phyloP scores from a whole-genome alignment of 2,329 filamentous ascomycete genomes.

The Claviceps fusiformis region DNA sequence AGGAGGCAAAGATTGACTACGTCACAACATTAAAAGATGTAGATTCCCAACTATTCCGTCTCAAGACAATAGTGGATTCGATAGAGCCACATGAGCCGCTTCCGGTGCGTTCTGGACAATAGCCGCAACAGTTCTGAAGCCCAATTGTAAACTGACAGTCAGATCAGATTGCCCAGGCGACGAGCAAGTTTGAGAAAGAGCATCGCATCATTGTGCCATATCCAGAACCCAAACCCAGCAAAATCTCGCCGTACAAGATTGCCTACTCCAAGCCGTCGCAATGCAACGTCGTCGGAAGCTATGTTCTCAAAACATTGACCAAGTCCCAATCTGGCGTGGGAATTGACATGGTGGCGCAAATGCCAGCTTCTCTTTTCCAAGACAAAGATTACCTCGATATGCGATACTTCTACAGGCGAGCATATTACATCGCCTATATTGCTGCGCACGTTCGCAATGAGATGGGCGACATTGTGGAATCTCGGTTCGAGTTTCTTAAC shows the following conservation, averaged over 20 bases:
- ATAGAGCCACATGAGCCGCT: slow-evolving; percentile 34
- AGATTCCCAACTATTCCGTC: slow-evolving; percentile 33
- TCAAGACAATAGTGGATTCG: slow-evolving; percentile 40
- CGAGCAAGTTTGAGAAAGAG: slow-evolving; percentile 50
- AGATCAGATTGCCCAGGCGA: slow-evolving; percentile 52
- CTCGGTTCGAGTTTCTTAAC: slow-evolving; percentile 53
- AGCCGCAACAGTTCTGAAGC: background rate
- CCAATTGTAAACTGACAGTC: background rate
- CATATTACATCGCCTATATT: slow-evolving; percentile 79
- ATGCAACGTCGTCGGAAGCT: slow-evolving; percentile 83
- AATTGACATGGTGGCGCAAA: slow-evolving; percentile 76
- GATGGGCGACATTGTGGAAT: slow-evolving; percentile 36
- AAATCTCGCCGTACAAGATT: slow-evolving; percentile 70
- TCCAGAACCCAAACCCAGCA: slow-evolving; percentile 62
- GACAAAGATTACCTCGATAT: slow-evolving; percentile 90
- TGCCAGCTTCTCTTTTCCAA: slow-evolving; percentile 70
- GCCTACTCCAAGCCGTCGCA: slow-evolving; percentile 61
- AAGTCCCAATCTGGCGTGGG: slow-evolving; percentile 45
- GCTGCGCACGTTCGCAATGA: slow-evolving; percentile 53
- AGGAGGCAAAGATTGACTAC: slow-evolving; percentile 40
- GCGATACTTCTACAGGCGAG: slow-evolving; percentile 87
- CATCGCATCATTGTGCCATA: slow-evolving; percentile 67
- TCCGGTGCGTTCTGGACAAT: slow-evolving; percentile 27
- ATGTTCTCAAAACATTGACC: slow-evolving; percentile 60
- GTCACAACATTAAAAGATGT: slow-evolving; percentile 31